phyloP scores from a whole-genome alignment of 1,139 yeast species.

The Taiozyma sp. region DNA sequence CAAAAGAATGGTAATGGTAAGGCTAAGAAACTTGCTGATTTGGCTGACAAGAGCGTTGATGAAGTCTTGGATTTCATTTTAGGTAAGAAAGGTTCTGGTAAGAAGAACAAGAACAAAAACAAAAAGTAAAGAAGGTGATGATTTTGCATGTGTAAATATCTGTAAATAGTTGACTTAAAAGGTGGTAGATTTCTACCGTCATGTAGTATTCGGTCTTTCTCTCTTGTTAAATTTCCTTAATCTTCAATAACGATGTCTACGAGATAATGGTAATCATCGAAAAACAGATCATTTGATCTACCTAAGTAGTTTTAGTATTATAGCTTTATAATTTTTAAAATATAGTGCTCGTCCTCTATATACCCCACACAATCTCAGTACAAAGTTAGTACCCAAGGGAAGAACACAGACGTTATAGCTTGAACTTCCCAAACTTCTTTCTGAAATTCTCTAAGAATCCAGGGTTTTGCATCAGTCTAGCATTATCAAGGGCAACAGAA shows the following conservation, averaged over 20 bases:
- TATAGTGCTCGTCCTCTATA: too few relatives aligned
- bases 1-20: slow-evolving; percentile 1
- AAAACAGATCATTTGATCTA: too few relatives aligned
- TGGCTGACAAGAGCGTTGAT: slow-evolving; percentile 47
- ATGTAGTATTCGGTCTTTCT: too few relatives aligned
- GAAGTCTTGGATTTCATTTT: slow-evolving; percentile 64
- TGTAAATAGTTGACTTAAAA: background rate
- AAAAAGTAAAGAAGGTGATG: slow-evolving; percentile 3
- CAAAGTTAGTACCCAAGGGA: too few relatives aligned
- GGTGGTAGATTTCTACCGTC: background rate
- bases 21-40: slow-evolving; percentile 1
- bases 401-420: too few relatives aligned
- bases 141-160: background rate
- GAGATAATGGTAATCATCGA: too few relatives aligned
- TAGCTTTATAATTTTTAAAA: too few relatives aligned
- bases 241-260: too few relatives aligned
- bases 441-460: slow-evolving; percentile 8
- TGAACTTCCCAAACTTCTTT: slow-evolving; percentile 1
- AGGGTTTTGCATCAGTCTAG: slow-evolving; percentile 22
- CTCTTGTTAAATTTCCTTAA: background rate
- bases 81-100: slow-evolving; percentile 48
- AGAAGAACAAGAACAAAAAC: slow-evolving; percentile 20
- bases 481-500: slow-evolving; percentile 51
- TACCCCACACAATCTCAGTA: too few relatives aligned
- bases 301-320: too few relatives aligned